These are phyloP conservation scores for Linnemannia hyalina DNA, from an alignment of 192 early-diverging fungal species.

Conservation along the genomic window DNA sequence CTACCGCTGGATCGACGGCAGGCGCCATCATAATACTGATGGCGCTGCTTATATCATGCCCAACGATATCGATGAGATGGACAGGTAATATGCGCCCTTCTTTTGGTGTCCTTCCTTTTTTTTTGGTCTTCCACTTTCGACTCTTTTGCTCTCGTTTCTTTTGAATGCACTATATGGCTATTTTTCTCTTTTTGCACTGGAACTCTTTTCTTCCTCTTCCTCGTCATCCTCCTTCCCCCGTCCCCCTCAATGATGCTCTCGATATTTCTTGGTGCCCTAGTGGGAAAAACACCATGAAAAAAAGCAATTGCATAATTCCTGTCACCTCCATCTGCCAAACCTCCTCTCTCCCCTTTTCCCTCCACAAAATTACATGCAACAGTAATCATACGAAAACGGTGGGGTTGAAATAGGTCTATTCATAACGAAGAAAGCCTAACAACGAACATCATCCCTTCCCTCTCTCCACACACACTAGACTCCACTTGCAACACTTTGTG, in stretches of 20 bases:
- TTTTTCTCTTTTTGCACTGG: background rate
- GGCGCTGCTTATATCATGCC: constrained; percentile 60
- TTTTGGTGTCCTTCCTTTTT: background rate
- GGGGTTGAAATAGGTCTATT: background rate
- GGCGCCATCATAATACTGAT: constrained; percentile 57
- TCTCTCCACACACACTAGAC: background rate
- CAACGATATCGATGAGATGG: constrained; percentile 63
- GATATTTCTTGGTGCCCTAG: background rate
- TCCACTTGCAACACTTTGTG: constrained; percentile 52
- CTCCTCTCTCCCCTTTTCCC: background rate
- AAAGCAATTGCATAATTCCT: background rate
- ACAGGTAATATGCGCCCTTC: constrained; percentile 33
- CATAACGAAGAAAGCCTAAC: background rate
- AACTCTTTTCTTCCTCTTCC: background rate
- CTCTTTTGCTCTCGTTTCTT: background rate
- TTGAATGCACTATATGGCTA: background rate
- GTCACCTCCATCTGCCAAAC: background rate
- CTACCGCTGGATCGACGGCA: constrained; percentile 53
- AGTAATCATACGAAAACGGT: background rate
- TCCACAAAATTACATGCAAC: background rate
- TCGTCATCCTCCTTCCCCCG: background rate
- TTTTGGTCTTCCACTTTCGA: background rate
- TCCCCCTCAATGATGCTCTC: background rate
- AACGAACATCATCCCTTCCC: background rate
- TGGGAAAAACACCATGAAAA: background rate